A percentile compares a stretch with the other conserved stretches of the same genome.
These are phyloP conservation scores for Rossbeevera mucosa DNA, from an alignment of 768 basidiomycete species.

Conservation along the genomic window DNA sequence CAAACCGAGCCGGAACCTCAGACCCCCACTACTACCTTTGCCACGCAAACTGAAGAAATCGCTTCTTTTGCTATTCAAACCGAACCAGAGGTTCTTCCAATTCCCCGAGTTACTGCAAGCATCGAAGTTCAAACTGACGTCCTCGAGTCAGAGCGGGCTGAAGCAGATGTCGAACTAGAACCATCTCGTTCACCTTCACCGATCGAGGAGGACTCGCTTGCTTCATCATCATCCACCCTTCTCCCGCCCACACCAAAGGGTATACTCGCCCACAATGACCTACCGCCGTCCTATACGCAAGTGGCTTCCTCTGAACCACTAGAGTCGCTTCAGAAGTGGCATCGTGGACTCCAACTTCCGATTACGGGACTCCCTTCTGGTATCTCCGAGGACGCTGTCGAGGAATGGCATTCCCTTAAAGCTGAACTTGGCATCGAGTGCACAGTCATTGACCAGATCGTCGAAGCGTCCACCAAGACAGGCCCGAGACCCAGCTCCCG, in stretches of 20 bases:
- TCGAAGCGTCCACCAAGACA: slow-evolving; percentile 34
- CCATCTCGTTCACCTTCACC: slow-evolving; percentile 46
- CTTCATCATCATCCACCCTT: slow-evolving; percentile 71
- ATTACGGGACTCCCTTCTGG: slow-evolving; percentile 44
- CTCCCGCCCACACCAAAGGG: slow-evolving; percentile 67
- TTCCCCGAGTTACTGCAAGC: slow-evolving; percentile 34
- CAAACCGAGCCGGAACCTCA: slow-evolving; percentile 65
- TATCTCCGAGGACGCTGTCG: slow-evolving; percentile 60
- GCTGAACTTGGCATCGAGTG: slow-evolving; percentile 77
- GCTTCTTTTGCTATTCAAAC: slow-evolving; percentile 36
- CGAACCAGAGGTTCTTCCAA: slow-evolving; percentile 32
- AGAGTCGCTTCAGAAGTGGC: slow-evolving; percentile 66
- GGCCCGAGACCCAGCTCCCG: slow-evolving; percentile 33
- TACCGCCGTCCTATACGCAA: slow-evolving; percentile 72
- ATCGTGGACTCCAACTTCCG: slow-evolving; percentile 50
- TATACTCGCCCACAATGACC: slow-evolving; percentile 38
- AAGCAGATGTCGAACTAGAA: slow-evolving; percentile 26
- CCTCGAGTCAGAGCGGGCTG: no score
- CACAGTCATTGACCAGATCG: slow-evolving; percentile 69
- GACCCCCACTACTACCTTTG: slow-evolving; percentile 42
- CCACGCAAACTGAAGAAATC: slow-evolving; percentile 52
- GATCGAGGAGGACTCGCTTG: slow-evolving; percentile 48
- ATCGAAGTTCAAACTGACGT: slow-evolving; percentile 65
- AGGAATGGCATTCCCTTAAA: slow-evolving; percentile 78
- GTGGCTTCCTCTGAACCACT: slow-evolving; percentile 48